A percentile compares a stretch with the other conserved stretches of the same genome.
These are phyloP conservation scores for Skeletonema costatum DNA, from an alignment of 108 stramenopile species.

Conservation along the genomic window DNA sequence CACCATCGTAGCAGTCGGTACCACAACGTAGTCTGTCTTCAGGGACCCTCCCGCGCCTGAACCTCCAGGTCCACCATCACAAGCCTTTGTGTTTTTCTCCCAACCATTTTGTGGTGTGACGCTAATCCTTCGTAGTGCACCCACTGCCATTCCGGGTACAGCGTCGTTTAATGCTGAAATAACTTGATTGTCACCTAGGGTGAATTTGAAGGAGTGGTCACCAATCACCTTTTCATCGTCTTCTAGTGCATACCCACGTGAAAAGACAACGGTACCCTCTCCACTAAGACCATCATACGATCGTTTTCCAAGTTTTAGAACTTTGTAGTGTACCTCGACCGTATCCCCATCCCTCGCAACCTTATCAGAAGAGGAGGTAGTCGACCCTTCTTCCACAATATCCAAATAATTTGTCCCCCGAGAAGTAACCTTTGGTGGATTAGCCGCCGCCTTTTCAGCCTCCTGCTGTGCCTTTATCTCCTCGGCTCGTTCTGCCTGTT, in stretches of 20 bases:
- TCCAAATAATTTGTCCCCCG: slow-evolving; percentile 66
- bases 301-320: slow-evolving; percentile 85
- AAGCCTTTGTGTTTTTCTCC: slow-evolving; percentile 64
- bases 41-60: slow-evolving; percentile 77
- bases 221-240: slow-evolving; percentile 77
- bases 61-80: slow-evolving; percentile 90
- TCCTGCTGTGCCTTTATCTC: slow-evolving; percentile 36
- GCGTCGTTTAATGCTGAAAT: slow-evolving; percentile 78
- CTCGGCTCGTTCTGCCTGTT: slow-evolving; percentile 56
- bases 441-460: slow-evolving; percentile 33
- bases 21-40: slow-evolving; percentile 77
- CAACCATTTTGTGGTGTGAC: slow-evolving; percentile 84
- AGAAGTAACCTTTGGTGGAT: slow-evolving; percentile 41
- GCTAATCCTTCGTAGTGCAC: slow-evolving; percentile 64
- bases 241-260: slow-evolving; percentile 74
- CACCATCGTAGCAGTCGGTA: slow-evolving; percentile 90
- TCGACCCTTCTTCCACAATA: slow-evolving; percentile 25
- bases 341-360: slow-evolving; percentile 61
- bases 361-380: background rate
- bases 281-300: slow-evolving; percentile 86
- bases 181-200: slow-evolving; percentile 53
- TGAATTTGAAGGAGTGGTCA: slow-evolving; percentile 64
- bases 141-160: slow-evolving; percentile 67
- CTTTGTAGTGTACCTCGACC: slow-evolving; percentile 69
- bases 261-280: slow-evolving; percentile 77